Evolutionary conservation across 1,284 basidiomycete genomes (phyloP), one percentile per base, ranked within the genome.

Genomic region (Cutaneotrichosporon mucoides): DNA sequence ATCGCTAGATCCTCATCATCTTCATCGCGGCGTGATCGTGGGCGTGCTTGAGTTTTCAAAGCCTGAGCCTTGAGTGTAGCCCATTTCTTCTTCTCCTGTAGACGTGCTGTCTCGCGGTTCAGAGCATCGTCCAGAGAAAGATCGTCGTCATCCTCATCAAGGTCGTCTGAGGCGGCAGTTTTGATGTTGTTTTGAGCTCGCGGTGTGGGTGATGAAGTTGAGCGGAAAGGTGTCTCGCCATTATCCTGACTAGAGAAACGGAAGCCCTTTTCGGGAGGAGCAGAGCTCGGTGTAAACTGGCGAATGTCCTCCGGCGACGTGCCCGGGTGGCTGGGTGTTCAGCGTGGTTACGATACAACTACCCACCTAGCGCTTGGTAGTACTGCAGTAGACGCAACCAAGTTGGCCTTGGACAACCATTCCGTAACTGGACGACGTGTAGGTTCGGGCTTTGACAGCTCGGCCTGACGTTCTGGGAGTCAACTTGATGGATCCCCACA

Each of bases 241-340:
- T 24, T 24, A 24, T 24, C 24, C 24, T 24, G 24, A 24, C 24
- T 24, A 24, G 24, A 24, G 24, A 11, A 34, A 45, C 16, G 43
- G 16, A 24, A 45, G 43, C 12, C 5, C 15, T 16, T 6, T 16
- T 34, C 45, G 33, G 12, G 12, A 5, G 7, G 7, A 11, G 56
- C 60, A 1, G 71, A 69, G 47, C 67, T 69, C 1, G 70, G 70
- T 1, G 72, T 71, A 44, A 71, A 71, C 6, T 57, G 62, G 5
- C 59, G 56, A 11, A 75, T 75, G 13, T 69, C 68, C 41, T 73
- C 73, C 0, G 54, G 46, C 3, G 54, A 55, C 11, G 53, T 50
- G 35, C 36, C 48, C 6, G 43, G 53, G 8, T 38, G 34, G 36
- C n/a, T 24, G 24, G 24, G 24, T 24, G 24, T 24, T 24, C 24